Evolutionary conservation across 2,329 filamentous ascomycete genomes (phyloP), one percentile per base, ranked within the genome.

Genomic region (Claviceps digitariae): DNA sequence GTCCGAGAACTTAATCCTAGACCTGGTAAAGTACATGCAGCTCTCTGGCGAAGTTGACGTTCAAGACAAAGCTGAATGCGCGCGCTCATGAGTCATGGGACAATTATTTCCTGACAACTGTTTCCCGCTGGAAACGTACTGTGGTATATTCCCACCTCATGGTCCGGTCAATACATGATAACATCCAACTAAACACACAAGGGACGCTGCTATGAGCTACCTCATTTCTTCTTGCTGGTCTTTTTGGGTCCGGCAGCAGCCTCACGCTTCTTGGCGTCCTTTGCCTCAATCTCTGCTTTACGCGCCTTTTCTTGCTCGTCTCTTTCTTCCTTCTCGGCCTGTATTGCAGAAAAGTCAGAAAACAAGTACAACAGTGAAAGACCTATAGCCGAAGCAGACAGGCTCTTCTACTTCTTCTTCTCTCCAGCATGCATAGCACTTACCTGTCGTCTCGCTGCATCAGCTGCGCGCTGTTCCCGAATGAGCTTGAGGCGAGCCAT

Each of bases 391-490:
- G 21, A 46, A 52, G 17, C 10, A 8, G 29, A 31, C 41, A 21
- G 12, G 13, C 15, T 44, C 10, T 36, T 6, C n/a, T n/a, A n/a
- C n/a, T n/a, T 13, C 17, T 25, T 10, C 2, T 36, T 3, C 3
- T 36, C 12, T 6, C 38, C 6, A 38, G 4, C 25, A 38, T 27
- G 29, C 21, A 12, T 17, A 21, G 20, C 2, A 29, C 61, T 58
- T 80, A 81, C 91, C 73, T 87, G 81, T 76, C 91, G 90, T 62
- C 89, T 76, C 31, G 83, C 86, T 52, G 87, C 82, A 64, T 95
- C 91, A 21, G 84, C 84, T 63, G 87, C 90, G 58, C 93, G 81
- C 73, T 89, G 86, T 76, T 95, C 88, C 48, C 84, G 82, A 60
- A 98, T 89, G 55, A 91, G 66, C 67, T 76, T 82, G 63, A 98